Base-by-base conservation (phyloP, 768 basidiomycete species). In the Trametes punicea region DNA sequence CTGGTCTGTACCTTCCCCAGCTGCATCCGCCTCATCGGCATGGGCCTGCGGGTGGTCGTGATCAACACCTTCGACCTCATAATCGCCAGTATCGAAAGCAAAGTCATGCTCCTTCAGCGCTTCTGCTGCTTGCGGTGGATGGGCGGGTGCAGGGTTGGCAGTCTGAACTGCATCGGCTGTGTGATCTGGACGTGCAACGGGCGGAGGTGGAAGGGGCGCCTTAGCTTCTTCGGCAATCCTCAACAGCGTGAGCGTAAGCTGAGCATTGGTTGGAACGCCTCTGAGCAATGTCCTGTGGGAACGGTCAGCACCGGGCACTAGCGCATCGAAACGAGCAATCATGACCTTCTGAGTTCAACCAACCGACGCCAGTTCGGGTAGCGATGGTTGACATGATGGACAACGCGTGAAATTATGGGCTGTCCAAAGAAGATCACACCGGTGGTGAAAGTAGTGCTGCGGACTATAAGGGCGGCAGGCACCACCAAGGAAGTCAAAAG, bases 1-100 rank as follows among this genome's bases (percentile, higher is more conserved):
- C 2, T 44, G 21, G n/a, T 68, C 71, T 4, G 66, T 72, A 13
- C 65, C 68, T 11, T 73, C 74, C 29, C 75, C 75, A 42, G 71
- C 73, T 0, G 79, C 71, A 9, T 65, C 63, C 0, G 78, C 77
- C n/a, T 68, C 62, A 2, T 85, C 85, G 0, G 78, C 80, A 7
- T 75, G 83, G 50, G 78, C 78, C 39, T 82, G 72, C 20, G 70
- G 63, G 23, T 58, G 60, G 39, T 45, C 54, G 1, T 21, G 57
- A 3, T 70, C 74, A 4, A 51, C 48, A 38, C 77, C 77, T 5
- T 76, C 73, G 30, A 71, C 65, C 29, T 80, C 81, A 40, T 86
- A 66, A 11, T 56, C 56, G 10, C 61, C 62, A 23, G 54, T 57
- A 46, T 68, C 65, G 41, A 66, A 65, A 2, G 49, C 61, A 26